phyloP scores from a whole-genome alignment of 73 alveolate species.

The Uronychia binucleata region DNA sequence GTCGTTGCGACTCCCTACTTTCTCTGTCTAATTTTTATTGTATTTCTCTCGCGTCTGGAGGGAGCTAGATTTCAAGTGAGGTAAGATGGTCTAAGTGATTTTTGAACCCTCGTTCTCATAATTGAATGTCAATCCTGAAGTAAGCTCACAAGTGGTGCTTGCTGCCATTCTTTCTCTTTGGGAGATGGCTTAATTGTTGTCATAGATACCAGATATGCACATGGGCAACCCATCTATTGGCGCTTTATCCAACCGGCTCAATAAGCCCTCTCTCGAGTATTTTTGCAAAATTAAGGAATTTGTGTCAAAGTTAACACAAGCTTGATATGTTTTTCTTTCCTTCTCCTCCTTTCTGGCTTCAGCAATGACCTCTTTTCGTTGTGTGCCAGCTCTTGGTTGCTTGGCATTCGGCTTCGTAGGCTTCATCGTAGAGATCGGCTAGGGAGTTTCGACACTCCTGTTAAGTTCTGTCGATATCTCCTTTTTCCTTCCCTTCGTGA shows the following conservation, averaged over 20 bases:
- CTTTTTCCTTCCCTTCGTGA: neutral
- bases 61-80: neutral
- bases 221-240: too few species aligned
- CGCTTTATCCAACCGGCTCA: neutral
- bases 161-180: neutral
- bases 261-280: neutral
- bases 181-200: neutral
- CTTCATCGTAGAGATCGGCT: neutral
- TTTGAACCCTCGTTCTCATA: neutral
- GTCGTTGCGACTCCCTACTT: neutral
- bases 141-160: neutral
- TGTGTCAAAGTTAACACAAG: too few species aligned
- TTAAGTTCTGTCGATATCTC: neutral
- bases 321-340: too few species aligned
- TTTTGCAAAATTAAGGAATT: too few species aligned
- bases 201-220: neutral
- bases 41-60: neutral
- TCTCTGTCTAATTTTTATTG: too few species aligned
- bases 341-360: too few species aligned
- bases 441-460: neutral
- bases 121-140: neutral
- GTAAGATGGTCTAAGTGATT: neutral
- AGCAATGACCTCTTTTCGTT: neutral
- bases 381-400: neutral
- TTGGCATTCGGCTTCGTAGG: neutral